These are phyloP conservation scores for Colletotrichum gloeosporioides DNA, from an alignment of 2,329 filamentous ascomycete species.

Conservation along the genomic window DNA sequence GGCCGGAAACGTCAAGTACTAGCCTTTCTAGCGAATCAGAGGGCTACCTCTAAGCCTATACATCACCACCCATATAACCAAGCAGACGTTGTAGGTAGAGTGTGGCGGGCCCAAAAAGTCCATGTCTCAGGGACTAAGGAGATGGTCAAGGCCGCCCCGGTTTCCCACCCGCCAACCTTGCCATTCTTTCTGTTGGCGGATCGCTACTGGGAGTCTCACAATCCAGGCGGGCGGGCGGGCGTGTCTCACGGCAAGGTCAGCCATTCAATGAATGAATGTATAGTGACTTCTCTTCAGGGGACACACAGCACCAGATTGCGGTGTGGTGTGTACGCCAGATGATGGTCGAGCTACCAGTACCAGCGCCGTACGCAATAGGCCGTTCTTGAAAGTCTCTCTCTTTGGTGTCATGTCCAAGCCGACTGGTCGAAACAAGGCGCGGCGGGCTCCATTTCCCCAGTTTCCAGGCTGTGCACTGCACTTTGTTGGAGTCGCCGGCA, in stretches of 20 bases:
- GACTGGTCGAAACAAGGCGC: not conserved
- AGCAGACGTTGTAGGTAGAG: no score
- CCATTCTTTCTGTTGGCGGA: not conserved
- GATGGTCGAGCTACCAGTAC: not conserved
- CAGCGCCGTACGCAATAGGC: not conserved
- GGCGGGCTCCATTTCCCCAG: conserved; percentile 9
- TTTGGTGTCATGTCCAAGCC: not conserved
- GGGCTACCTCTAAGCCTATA: no score
- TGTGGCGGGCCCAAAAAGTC: no score
- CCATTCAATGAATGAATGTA: not conserved
- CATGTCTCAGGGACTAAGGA: no score
- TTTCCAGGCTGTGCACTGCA: conserved; percentile 20
- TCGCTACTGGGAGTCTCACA: not conserved
- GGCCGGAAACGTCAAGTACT: no score
- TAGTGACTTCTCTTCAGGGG: not conserved
- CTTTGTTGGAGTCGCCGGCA: not conserved
- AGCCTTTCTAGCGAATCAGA: no score
- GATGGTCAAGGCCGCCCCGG: not conserved
- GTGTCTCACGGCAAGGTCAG: not conserved
- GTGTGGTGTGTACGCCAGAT: not conserved
- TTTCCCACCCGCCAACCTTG: not conserved
- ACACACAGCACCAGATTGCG: not conserved
- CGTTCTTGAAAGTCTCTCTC: not conserved
- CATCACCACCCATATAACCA: no score
- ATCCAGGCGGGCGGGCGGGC: not conserved